Evolutionary conservation across 148 eudicot genomes (phyloP), one percentile per base, ranked within the genome.

Genomic region (Heliosperma pusillum): DNA sequence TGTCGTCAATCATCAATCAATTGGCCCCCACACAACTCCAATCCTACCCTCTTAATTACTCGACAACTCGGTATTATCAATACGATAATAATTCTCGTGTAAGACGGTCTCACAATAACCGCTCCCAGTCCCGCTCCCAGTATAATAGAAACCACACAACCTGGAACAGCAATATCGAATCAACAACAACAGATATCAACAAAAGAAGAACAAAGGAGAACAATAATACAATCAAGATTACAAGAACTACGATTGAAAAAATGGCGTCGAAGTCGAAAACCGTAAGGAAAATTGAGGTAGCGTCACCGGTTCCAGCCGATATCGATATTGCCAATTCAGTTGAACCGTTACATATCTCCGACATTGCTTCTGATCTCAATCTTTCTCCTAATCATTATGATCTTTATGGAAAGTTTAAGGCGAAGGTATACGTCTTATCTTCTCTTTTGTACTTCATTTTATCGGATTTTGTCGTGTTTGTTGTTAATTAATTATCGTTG

Each of bases 351-450:
- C 99, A 95, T 77, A 88, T 95, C 78, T 81, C 94, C 36, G 78
- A 88, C 62, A 95, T 95, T 62, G 99, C 99, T 60, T 44, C 85
- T 5, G 87, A 88, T 19, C 91, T 92, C 56, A 81, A 82, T 79
- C 94, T 95, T 61, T 75, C 72, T 24, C 84, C 96, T 66, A 45
- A 75, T 7, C 92, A 95, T 61, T 95, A 90, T 76, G 97, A 95
- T 82, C 92, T 92, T 7, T 92, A 92, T 81, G 99, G 99, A 56
- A 95, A 95, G 78, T 92, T 84, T 85, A 95, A 95, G 71, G 99
- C 99, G 82, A 95, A 95, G 97, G 98, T 95, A 53, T 5, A 26
- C 22, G 7, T 68, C 7, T 13, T 13, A 12, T 52, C 15, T 26
- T 33, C 17, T 36, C 58, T 2, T 63, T 21, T 76, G n/a, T n/a